Base-by-base conservation (phyloP, 331 rosid species). In the Telfairia occidentalis region DNA sequence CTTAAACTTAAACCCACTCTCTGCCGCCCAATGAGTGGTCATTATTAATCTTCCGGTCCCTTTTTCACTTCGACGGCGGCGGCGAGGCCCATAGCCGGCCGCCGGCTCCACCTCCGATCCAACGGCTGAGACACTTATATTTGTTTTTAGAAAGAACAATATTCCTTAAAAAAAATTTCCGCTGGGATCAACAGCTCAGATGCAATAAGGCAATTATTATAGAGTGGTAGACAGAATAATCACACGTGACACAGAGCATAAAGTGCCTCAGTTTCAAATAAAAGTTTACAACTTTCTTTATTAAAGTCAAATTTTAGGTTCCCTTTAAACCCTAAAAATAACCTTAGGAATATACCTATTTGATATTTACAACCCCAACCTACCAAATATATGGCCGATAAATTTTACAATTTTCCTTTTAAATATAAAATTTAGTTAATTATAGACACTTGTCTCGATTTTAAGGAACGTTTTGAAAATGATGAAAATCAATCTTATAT, bases 141-240 rank as follows among this genome's bases (percentile, higher is more conserved):
- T 29, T 29, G 21, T 35, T 35, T 37, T 64, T 37, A 5, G 9
- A 57, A 57, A 9, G 38, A 61, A 63, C 35, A 28, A 59, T 34
- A 65, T 9, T 19, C 72, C 32, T 65, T 19, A 65, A 38, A 65
- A 37, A 7, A 37, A 63, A 34, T 35, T n/a, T 30, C 9, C 28
- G 30, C 32, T 65, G 72, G 49, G 72, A 35, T 65, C 72, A 65
- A 65, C 72, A 65, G 72, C 72, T 37, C 30, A 21, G 72, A 38
- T 65, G 72, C 72, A 65, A 65, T 65, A 65, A 38, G 72, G 72
- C 72, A 65, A 65, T 65, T n/a, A 65, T 65, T 65, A 63, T 34
- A 10, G 72, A 65, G 72, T 38, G 72, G 50, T 65, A 65, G 72
- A 65, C 50, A 65, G 72, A 65, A 65, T 65, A 65, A 65, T 65